Conservation (phyloP, 768 basidiomycete genomes). For the Thelephora ganbajun region DNA sequence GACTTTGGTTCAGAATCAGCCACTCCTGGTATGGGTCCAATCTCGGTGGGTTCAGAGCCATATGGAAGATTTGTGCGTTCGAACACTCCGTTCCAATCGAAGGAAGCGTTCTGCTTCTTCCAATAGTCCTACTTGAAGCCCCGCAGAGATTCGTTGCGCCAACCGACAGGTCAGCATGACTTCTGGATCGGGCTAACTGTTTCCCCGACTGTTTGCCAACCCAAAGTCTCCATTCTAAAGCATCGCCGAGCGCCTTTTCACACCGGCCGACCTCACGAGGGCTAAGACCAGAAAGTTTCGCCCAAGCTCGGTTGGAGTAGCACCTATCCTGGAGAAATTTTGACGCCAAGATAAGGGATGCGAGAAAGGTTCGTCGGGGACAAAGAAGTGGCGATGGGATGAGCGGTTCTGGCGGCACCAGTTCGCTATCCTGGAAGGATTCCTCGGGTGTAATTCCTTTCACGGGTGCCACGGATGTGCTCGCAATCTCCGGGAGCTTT, state of each 20-base stretch:
- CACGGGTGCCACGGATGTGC: conserved; percentile 33
- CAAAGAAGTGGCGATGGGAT: conserved; percentile 78
- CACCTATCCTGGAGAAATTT: conserved; percentile 92
- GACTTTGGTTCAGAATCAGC: background rate
- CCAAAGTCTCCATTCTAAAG: conserved; percentile 87
- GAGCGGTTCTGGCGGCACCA: conserved; percentile 13
- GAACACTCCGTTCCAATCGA: background rate
- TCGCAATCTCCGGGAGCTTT: conserved; percentile 48
- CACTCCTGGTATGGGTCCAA: background rate
- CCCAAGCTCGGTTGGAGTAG: conserved; percentile 91
- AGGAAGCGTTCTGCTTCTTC: background rate
- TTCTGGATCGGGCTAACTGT: background rate
- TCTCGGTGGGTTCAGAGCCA: background rate
- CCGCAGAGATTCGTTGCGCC: background rate
- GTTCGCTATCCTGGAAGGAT: conserved; percentile 5
- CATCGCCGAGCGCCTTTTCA: conserved; percentile 77
- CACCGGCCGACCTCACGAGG: conserved; percentile 79
- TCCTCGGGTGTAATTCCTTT: conserved; percentile 23
- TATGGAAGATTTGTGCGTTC: background rate
- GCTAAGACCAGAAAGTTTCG: conserved; percentile 79
- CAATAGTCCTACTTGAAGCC: background rate
- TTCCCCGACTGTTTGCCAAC: conserved; percentile 51
- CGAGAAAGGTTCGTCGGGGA: conserved; percentile 79
- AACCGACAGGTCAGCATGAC: background rate
- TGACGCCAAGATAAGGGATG: conserved; percentile 75